phyloP scores from a whole-genome alignment of 2,329 filamentous ascomycete species.

The Fusarium longipes region DNA sequence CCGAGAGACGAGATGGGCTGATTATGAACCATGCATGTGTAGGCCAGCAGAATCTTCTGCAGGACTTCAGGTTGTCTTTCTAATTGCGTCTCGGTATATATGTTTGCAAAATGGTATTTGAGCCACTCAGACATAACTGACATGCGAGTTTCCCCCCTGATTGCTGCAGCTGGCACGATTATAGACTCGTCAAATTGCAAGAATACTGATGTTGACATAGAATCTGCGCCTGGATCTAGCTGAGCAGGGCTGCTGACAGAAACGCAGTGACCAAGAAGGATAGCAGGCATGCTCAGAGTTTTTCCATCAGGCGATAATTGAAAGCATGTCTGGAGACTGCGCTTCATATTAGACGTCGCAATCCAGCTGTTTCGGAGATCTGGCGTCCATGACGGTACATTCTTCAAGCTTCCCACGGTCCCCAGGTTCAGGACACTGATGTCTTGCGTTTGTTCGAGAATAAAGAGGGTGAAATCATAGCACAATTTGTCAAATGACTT shows the following conservation, averaged over 20 bases:
- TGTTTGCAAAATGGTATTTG: neutral
- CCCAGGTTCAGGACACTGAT: constrained; percentile 8
- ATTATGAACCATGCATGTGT: constrained; percentile 6
- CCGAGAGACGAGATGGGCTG: neutral
- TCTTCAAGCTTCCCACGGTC: accelerated
- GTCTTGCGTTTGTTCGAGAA: neutral
- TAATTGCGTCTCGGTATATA: constrained; percentile 1
- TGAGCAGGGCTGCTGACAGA: neutral
- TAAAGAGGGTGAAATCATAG: neutral
- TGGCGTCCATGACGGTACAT: constrained; percentile 11
- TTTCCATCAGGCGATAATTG: neutral
- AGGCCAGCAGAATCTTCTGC: constrained; percentile 14
- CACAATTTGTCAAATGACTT: neutral
- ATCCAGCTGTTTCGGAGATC: constrained; percentile 21
- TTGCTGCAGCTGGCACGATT: neutral
- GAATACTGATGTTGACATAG: accelerated
- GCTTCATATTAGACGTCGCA: neutral
- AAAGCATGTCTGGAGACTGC: neutral
- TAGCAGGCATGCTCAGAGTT: neutral
- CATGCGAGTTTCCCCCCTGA: neutral
- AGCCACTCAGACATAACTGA: constrained; percentile 12
- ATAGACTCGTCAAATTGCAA: constrained; percentile 2
- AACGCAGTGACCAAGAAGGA: neutral
- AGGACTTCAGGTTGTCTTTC: neutral
- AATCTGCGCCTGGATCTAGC: accelerated